phyloP scores from a whole-genome alignment of 2,329 filamentous ascomycete species.

The Herpotrichia juniperi region DNA sequence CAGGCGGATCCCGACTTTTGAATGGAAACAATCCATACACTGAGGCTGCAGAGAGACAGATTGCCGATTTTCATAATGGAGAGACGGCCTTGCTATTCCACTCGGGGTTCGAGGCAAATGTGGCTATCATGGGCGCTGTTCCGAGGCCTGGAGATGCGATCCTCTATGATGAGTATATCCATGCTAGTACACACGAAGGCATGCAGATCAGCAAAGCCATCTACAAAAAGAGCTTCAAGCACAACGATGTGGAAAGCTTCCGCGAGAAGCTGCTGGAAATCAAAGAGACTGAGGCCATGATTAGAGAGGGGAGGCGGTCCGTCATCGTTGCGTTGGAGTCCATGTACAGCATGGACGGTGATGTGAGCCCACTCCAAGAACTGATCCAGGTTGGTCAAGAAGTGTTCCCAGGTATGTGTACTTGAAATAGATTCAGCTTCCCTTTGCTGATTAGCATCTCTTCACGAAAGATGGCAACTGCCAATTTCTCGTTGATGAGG shows the following conservation, averaged over 20 bases:
- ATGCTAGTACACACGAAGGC: slow-evolving; percentile 80
- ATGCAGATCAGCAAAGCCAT: slow-evolving; percentile 69
- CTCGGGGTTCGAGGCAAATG: slow-evolving; percentile 54
- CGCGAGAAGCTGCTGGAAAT: slow-evolving; percentile 46
- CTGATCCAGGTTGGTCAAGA: slow-evolving; percentile 65
- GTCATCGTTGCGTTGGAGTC: slow-evolving; percentile 46
- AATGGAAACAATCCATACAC: slow-evolving; percentile 67
- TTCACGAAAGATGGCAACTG: no score
- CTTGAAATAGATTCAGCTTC: no score
- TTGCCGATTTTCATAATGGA: slow-evolving; percentile 64
- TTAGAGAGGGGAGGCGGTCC: slow-evolving; percentile 32
- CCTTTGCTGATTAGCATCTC: no score
- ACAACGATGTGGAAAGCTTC: slow-evolving; percentile 58
- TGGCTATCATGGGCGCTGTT: slow-evolving; percentile 45
- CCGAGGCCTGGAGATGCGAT: slow-evolving; percentile 67
- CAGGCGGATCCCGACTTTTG: slow-evolving; percentile 63
- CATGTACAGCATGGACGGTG: slow-evolving; percentile 82
- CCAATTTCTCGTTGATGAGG: slow-evolving; percentile 69
- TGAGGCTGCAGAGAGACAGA: slow-evolving; percentile 58
- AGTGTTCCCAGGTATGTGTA: slow-evolving; percentile 61
- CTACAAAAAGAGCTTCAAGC: slow-evolving; percentile 58
- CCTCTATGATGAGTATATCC: slow-evolving; percentile 75
- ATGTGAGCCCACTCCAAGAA: slow-evolving; percentile 67
- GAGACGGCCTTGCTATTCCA: slow-evolving; percentile 61
- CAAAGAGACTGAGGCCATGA: neutral